Conservation (phyloP, 345 rosid species). For the Brassica rapa region DNA sequence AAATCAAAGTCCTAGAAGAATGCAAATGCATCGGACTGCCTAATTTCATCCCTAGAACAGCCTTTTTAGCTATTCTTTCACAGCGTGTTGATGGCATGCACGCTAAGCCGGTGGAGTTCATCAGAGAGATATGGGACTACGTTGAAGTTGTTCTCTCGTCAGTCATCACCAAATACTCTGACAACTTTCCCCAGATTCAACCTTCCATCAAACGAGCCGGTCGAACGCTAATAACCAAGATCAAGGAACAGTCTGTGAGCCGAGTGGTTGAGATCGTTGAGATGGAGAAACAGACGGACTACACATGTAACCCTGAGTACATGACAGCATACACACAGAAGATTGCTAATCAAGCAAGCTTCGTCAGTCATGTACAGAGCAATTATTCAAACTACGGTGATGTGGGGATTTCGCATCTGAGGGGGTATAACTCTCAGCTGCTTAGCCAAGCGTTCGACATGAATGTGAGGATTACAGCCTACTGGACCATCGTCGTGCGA, state of each 20-base stretch:
- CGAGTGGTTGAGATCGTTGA: conserved; percentile 16
- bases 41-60: conserved; percentile 1
- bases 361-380: background rate
- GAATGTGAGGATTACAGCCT: conserved; percentile 25
- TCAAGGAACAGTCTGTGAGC: background rate
- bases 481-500: conserved; percentile 39
- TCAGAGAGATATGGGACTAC: conserved; percentile 29
- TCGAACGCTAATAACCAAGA: background rate
- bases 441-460: conserved; percentile 27
- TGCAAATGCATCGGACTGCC: conserved; percentile 16
- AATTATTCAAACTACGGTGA: background rate
- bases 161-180: background rate
- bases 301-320: conserved; percentile 33
- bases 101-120: conserved; percentile 15
- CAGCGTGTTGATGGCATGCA: background rate
- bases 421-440: background rate
- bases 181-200: conserved; percentile 25
- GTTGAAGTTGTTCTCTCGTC: conserved; percentile 9
- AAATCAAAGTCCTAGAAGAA: conserved; percentile 21
- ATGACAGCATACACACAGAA: background rate
- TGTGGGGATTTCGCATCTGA: background rate
- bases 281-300: conserved; percentile 25
- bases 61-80: conserved; percentile 6
- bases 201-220: conserved; percentile 4
- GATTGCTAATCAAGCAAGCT: background rate